Evolutionary conservation across 768 basidiomycete genomes (phyloP), one percentile per base, ranked within the genome.

Genomic region (Mycena pura): DNA sequence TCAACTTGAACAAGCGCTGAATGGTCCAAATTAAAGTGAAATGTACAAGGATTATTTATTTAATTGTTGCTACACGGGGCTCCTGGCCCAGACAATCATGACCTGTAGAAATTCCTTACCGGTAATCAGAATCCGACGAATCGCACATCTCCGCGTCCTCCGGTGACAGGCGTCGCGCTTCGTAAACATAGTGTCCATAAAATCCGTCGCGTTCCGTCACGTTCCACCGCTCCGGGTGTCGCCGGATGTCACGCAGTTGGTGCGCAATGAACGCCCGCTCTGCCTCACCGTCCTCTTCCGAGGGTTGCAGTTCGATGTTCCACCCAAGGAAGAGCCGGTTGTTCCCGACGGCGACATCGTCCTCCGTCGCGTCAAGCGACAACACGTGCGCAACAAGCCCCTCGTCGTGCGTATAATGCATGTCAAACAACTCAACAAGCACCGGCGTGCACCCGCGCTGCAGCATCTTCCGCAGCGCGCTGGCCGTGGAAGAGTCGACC

Each of bases 271-370:
- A 84, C 34, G 66, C 69, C 9, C 74, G 73, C 19, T 82, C 86
- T 44, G 80, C 78, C 6, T 68, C 68, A 58, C 87, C 87, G 38
- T 74, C 73, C 14, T 65, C 70, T 56, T 84, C 79, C 45, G 87
- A 72, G 19, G 19, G 5, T 2, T 43, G 56, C 24, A 63, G 6
- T 11, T 73, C 64, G 53, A 91, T 80, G 64, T 90, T 91, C 88
- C 88, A 92, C 5, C 90, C 90, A 5, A 92, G 78, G 63, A 79
- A 87, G 9, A 91, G 68, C 25, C 80, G 77, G 64, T 82, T 76
- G 68, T 80, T 76, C 15, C 69, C 74, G 24, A 76, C 71, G 15
- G 49, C 45, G 24, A 69, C 57, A 40, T 40, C 60, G 38, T 65
- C 58, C 29, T 69, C 64, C 25, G 76, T 69, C 24, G 71, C 49